phyloP scores from a whole-genome alignment of 2,329 filamentous ascomycete species.

The Fusarium aywerte region DNA sequence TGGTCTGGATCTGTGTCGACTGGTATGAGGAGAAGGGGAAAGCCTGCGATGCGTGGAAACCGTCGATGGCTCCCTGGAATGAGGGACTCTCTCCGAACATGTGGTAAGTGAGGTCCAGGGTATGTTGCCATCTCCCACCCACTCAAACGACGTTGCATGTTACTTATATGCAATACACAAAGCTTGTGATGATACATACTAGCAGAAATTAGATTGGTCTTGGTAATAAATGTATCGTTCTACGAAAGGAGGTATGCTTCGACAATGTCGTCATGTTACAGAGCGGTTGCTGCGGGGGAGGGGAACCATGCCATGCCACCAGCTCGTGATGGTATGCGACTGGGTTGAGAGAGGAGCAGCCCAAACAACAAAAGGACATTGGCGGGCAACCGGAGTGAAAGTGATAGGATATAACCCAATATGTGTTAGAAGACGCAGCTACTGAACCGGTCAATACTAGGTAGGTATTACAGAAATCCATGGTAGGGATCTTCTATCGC shows the following conservation, averaged over 20 bases:
- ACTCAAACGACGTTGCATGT: not conserved
- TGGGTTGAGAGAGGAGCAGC: not conserved
- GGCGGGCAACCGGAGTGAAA: conserved; percentile 18
- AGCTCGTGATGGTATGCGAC: conserved; percentile 24
- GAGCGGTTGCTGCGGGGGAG: conserved; percentile 33
- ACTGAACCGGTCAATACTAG: conserved; percentile 1
- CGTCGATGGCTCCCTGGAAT: conserved; percentile 17
- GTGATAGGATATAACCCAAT: conserved; percentile 8
- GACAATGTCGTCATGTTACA: conserved; percentile 45
- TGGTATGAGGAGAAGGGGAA: conserved; percentile 13
- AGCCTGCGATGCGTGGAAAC: conserved; percentile 5
- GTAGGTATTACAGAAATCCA: not conserved
- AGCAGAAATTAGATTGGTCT: not conserved
- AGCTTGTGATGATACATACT: conserved; percentile 2
- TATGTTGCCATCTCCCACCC: not conserved
- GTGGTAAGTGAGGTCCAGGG: not conserved
- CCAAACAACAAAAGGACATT: conserved; percentile 21
- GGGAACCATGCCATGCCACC: conserved; percentile 28
- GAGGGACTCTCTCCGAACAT: conserved; percentile 2
- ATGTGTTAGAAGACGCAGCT: conserved; percentile 12
- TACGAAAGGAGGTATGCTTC: conserved; percentile 24
- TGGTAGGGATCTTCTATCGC: not conserved
- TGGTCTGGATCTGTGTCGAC: conserved; percentile 19
- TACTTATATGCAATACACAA: not conserved
- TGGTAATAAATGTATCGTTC: conserved; percentile 2